Evolutionary conservation across 257 asterid species (phyloP), one percentile per base, ranked within the genome.

Genomic region (Ophiorrhiza pumila): DNA sequence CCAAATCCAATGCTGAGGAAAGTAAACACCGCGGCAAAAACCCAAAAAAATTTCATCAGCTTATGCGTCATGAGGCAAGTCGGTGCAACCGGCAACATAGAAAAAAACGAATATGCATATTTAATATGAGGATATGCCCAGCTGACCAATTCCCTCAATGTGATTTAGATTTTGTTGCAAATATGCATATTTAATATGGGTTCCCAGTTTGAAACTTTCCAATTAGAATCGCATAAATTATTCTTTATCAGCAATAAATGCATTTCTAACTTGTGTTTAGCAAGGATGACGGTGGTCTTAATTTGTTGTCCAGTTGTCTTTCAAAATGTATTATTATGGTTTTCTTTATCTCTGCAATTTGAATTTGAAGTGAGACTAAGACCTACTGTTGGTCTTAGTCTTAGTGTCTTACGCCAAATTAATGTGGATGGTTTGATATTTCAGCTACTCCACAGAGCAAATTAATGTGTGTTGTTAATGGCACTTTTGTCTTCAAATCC

Each of bases 161-260:
- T n/a, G n/a, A 9, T 64, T 14, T 23, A 53, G 13, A 12, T 15
- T 42, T 7, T 7, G 32, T 11, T 7, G 11, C 63, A 57, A 27
- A 22, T n/a, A n/a, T n/a, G n/a, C n/a, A n/a, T n/a, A 22, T 27
- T 37, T 29, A 18, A 63, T 4, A 22, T 41, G 31, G 34, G 32
- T 63, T 63, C 68, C 68, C 22, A 39, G 50, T 37, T 63, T 63
- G 68, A 63, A 31, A 63, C 50, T 20, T 63, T 63, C 50, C 18
- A 25, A 56, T 7, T 27, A 6, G 14, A 3, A 57, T 57, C 63
- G 2, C 4, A 27, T 11, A 27, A 27, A 25, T 22, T 13, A 23
- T 12, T 27, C 1, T 11, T 7, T 27, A 56, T 23, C 22, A 55
- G 0, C 2, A 55, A 0, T 50, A 3, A 20, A 50, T 50, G 4